Evolutionary conservation across 306 rosid genomes (phyloP).

Genomic region (Dryas drummondii): DNA sequence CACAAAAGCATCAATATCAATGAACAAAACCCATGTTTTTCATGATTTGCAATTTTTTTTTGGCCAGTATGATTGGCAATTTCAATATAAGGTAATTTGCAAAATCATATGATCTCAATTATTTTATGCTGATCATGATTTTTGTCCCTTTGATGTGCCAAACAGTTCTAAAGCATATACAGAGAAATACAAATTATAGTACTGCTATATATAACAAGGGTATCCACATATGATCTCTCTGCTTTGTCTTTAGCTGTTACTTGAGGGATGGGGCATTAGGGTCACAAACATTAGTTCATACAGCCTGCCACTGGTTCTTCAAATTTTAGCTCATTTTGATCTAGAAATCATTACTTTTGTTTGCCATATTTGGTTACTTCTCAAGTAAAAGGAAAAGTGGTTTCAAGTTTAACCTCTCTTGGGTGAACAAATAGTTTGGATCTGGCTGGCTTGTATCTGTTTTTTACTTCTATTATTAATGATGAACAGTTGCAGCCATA

Average conservation of each 20-base stretch:
- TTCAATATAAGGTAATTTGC: not conserved
- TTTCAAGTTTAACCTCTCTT: constrained; percentile 34
- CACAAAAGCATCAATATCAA: not conserved
- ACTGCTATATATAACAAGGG: constrained; percentile 11
- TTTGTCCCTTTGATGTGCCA: constrained; percentile 25
- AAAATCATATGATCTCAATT: not conserved
- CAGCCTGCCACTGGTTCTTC: constrained; percentile 25
- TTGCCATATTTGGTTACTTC: constrained; percentile 22
- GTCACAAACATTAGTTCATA: constrained; percentile 10
- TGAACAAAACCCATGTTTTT: constrained; percentile 2
- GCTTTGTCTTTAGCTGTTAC: constrained; percentile 41
- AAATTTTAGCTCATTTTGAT: constrained; percentile 31
- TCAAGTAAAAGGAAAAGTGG: constrained; percentile 30
- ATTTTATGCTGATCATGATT: not conserved
- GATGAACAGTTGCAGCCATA: constrained; percentile 19
- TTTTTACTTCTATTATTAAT: constrained; percentile 2
- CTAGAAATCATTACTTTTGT: constrained; percentile 33
- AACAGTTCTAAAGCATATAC: constrained; percentile 24
- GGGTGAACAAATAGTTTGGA: constrained; percentile 28
- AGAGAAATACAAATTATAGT: constrained; percentile 26
- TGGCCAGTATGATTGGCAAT: not conserved
- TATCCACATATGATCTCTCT: constrained; percentile 36
- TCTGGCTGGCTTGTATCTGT: constrained; percentile 21
- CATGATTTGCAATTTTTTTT: not conserved
- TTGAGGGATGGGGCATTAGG: constrained; percentile 24